These are phyloP conservation scores for Spathaspora passalidarum DNA, from an alignment of 805 yeast genomes.

Conservation along the genomic window DNA sequence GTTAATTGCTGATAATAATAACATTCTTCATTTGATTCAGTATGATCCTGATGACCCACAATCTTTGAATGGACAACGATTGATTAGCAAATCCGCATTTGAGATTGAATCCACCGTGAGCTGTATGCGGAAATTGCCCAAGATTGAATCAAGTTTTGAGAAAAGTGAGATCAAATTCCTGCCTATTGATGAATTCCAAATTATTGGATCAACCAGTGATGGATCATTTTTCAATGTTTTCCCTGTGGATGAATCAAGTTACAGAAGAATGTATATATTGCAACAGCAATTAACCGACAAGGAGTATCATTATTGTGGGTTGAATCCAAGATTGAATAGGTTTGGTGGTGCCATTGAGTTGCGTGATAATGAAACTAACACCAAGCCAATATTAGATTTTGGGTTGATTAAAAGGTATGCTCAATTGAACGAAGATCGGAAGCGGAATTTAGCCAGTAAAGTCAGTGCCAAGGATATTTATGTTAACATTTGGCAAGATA, in stretches of 20 bases:
- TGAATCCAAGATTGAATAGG: conserved; percentile 74
- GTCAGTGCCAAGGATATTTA: conserved; percentile 54
- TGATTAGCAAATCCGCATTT: conserved; percentile 69
- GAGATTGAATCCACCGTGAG: conserved; percentile 62
- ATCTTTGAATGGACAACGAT: conserved; percentile 74
- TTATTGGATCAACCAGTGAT: conserved; percentile 71
- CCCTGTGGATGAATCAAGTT: conserved; percentile 73
- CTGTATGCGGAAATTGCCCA: conserved; percentile 46
- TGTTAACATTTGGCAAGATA: conserved; percentile 65
- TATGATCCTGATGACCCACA: conserved; percentile 91
- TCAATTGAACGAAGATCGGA: conserved; percentile 54
- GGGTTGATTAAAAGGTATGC: conserved; percentile 54
- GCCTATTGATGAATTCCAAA: conserved; percentile 44
- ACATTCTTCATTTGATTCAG: conserved; percentile 67
- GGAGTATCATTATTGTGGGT: conserved; percentile 67
- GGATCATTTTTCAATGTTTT: conserved; percentile 74
- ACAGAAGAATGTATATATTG: conserved; percentile 76
- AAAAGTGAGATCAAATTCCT: conserved; percentile 18
- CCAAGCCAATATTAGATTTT: conserved; percentile 65
- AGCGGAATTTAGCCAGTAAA: conserved; percentile 51
- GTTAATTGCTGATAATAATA: conserved; percentile 65
- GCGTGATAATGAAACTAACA: conserved; percentile 33
- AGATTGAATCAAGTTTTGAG: conserved; percentile 29
- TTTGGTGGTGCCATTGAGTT: conserved; percentile 35
- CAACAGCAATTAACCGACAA: conserved; percentile 87